Base-by-base conservation (phyloP, 2,329 filamentous ascomycete species). In the Periconia sp. region DNA sequence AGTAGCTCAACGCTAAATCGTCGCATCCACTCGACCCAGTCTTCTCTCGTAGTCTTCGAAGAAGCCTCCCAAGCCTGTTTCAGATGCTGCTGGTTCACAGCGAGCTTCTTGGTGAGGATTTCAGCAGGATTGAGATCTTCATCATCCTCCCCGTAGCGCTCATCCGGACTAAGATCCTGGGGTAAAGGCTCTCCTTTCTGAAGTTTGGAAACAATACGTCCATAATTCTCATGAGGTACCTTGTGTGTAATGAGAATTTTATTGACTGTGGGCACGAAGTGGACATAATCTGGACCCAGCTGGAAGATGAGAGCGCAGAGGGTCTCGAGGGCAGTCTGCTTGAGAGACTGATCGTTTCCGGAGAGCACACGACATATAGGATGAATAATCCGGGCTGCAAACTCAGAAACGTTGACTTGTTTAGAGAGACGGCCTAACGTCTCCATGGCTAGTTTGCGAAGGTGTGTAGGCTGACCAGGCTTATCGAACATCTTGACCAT, bases 1-100 rank as follows among this genome's bases (percentile, higher is more conserved):
- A 99, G 79, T 6, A 99, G 78, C 42, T 96, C 95, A 23, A 96
- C 92, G 65, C 92, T 97, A 73, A 99, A 96, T 19, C 92, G 83
- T 48, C 95, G 85, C 72, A 99, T 90, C 94, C 94, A 99, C 69
- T 99, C 94, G 61, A 96, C 89, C 94, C 94, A 99, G 71, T 99
- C 94, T 66, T 99, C 94, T 60, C 92, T 91, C 8, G 94, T 99
- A 0, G 92, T 96, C 65, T 96, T 96, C 48, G 95, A 91, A 46
- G 87, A 91, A 0, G 95, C 94, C 59, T 97, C 94, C 94, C 94
- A 99, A 0, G 95, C 94, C 52, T 88, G 87, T 71, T 97, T 96
- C 16, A 99, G 78, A 75, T 99, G 95, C 52, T 97, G 92, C 36
- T 96, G 91, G 57, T 99, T 99, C 70, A 97, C 92, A 49, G 95